A percentile compares a stretch with the other conserved stretches of the same genome.
phyloP scores from a whole-genome alignment of 2,329 filamentous ascomycete species.

The Colletotrichum spaethianum region DNA sequence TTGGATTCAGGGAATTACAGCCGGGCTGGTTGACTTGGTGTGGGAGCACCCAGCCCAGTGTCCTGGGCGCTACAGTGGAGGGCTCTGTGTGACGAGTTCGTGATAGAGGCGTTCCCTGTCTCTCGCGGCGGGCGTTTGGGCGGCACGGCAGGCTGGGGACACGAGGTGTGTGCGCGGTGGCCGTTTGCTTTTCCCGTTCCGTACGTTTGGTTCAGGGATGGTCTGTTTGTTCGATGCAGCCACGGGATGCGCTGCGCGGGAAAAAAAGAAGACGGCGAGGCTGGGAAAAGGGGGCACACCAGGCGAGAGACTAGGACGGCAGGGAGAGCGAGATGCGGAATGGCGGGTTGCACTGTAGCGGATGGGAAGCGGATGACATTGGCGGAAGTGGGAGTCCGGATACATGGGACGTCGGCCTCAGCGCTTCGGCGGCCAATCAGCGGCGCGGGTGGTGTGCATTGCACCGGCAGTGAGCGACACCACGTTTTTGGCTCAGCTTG shows the following conservation, averaged over 20 bases:
- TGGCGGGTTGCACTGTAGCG: not conserved
- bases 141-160: not conserved
- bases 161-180: not conserved
- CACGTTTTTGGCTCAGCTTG: constrained; percentile 13
- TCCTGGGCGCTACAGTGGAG: not conserved
- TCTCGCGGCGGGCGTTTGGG: constrained; percentile 5
- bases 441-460: constrained; percentile 16
- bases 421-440: constrained; percentile 35
- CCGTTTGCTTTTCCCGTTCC: constrained; percentile 21
- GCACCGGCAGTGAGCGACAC: constrained; percentile 14
- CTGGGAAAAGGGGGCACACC: constrained; percentile 1
- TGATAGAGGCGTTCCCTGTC: constrained; percentile 23
- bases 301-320: not conserved
- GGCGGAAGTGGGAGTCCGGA: not conserved
- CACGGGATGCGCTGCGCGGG: not conserved
- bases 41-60: constrained; percentile 13
- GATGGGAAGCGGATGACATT: constrained; percentile 2
- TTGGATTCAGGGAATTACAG: not conserved
- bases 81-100: constrained; percentile 35
- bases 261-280: constrained; percentile 21
- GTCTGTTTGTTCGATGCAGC: not conserved
- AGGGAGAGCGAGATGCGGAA: not conserved
- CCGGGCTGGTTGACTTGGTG: constrained; percentile 17
- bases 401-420: not conserved
- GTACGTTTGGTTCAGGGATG: not conserved